Base-by-base conservation (phyloP, 2,329 filamentous ascomycete species). In the Fusarium paranaense region DNA sequence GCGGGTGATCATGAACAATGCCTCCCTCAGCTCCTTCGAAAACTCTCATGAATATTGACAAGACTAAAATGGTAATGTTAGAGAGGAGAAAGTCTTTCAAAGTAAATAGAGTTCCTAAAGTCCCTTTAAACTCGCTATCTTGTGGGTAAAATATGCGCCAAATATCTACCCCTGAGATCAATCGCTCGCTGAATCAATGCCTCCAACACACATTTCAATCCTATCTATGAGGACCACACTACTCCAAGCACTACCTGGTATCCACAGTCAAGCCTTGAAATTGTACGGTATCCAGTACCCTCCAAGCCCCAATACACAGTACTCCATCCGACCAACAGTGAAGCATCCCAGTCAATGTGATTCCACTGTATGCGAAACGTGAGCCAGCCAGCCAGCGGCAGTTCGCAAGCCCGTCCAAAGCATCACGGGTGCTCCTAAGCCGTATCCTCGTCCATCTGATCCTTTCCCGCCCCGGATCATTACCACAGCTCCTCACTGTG, bases 401-500 rank as follows among this genome's bases (percentile, higher is more conserved):
- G 54, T 62, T 66, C 30, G 25, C 62, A 40, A 25, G 56, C 38
- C 61, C 50, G 32, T 42, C 37, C 40, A 50, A 37, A 25, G 5
- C 16, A 38, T 33, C 35, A 25, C 59, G 27, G 47, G 32, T 57
- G 18, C n/a, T 40, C n/a, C n/a, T 18, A 33, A 6, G 7, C 35
- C 5, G 6, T 14, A 22, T 27, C 6, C 40, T 9, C 1, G 33
- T 27, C 27, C 22, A 4, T 18, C 8, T 32, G n/a, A n/a, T 16
- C 20, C 18, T 35, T 59, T 47, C 42, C 16, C n/a, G 16, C 13
- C 40, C 18, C 13, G 20, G 10, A 4, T 14, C 13, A 11, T 45
- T 40, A 74, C 72, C 72, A 75, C 50, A 74, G 18, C 58, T 73
- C 66, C 38, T 37, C 69, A 35, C 72, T 70, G 8, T 64, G 72